Conservation (phyloP, 2,329 filamentous ascomycete species). For the Biscogniauxia marginata region DNA sequence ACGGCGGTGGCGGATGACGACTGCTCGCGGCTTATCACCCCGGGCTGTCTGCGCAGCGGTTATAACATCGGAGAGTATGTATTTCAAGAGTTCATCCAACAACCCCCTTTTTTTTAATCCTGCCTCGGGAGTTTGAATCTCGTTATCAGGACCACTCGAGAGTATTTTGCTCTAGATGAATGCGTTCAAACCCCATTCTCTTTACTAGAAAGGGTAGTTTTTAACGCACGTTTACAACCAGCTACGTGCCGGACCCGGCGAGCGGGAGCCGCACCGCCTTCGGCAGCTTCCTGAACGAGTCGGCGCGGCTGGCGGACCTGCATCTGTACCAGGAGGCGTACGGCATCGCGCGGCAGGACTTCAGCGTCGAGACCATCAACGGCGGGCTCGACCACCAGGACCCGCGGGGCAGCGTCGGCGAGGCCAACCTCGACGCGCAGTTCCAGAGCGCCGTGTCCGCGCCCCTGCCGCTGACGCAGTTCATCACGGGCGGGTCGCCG, state of each 20-base stretch:
- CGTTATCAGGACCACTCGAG: too few relatives aligned
- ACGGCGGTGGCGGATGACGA: conserved; percentile 13
- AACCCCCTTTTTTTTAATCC: too few relatives aligned
- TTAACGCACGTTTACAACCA: too few relatives aligned
- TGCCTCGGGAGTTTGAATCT: too few relatives aligned
- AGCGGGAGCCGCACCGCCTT: conserved; percentile 50
- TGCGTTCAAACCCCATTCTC: too few relatives aligned
- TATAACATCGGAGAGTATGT: conserved; percentile 49
- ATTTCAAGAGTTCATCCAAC: too few relatives aligned
- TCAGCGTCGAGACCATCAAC: conserved; percentile 40
- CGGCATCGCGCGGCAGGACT: conserved; percentile 43
- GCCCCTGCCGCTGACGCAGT: conserved; percentile 21
- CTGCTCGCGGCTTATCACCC: conserved; percentile 40
- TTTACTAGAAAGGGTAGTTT: too few relatives aligned
- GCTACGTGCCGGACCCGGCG: conserved; percentile 42
- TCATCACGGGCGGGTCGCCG: conserved; percentile 16
- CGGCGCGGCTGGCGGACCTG: conserved; percentile 46
- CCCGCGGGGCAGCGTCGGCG: conserved; percentile 14
- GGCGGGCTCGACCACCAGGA: conserved; percentile 41
- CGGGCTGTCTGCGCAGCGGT: conserved; percentile 45
- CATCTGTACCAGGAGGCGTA: conserved; percentile 35
- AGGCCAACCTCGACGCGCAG: conserved; percentile 21
- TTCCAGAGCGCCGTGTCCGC: conserved; percentile 17
- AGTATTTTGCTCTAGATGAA: too few relatives aligned
- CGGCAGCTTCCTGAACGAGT: conserved; percentile 51